Base-by-base conservation (phyloP, 202 grass and related monocot species). In the Schoenoplectus triqueter region DNA sequence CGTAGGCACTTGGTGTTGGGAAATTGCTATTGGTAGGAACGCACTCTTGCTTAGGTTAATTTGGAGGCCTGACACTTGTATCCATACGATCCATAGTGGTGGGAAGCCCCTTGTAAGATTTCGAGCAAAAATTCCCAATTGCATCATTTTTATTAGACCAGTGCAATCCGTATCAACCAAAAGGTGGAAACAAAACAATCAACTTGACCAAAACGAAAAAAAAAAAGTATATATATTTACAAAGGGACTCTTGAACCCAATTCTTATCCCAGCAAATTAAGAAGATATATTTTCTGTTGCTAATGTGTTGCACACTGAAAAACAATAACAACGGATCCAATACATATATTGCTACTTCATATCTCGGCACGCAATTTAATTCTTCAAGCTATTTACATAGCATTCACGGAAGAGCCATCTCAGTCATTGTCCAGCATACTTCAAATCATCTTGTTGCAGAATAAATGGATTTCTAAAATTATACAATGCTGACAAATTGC, bases 351-450 rank as follows among this genome's bases (percentile, higher is more conserved):
- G 13, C 7, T 59, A 45, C 52, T 79, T 5, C 1, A 5, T 45
- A 79, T 79, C 22, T 10, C 44, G 52, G 39, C 55, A 61, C 52
- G 39, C 61, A 79, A 42, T 61, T 79, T 6, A 79, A 79, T 79
- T 79, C 42, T 77, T 83, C 60, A 84, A 67, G 71, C 69, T 83
- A 87, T 87, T 10, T 84, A 83, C 57, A 83, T 62, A 77, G 39
- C 20, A 44, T 76, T 65, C 1, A 8, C 5, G 69, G 63, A 5
- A 48, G 46, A 31, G 72, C 20, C 68, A 78, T 69, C n/a, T 83
- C 13, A 63, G 55, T 6, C 44, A 63, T 61, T 21, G 2, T 44
- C 18, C 17, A 17, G 9, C 56, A 69, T 45, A 85, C n/a, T 75
- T n/a, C 62, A 44, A 62, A 72, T 56, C 54, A 60, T 56, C 50